Conservation (phyloP, 108 stramenopile genomes). For the Discostella stelligeroides region DNA sequence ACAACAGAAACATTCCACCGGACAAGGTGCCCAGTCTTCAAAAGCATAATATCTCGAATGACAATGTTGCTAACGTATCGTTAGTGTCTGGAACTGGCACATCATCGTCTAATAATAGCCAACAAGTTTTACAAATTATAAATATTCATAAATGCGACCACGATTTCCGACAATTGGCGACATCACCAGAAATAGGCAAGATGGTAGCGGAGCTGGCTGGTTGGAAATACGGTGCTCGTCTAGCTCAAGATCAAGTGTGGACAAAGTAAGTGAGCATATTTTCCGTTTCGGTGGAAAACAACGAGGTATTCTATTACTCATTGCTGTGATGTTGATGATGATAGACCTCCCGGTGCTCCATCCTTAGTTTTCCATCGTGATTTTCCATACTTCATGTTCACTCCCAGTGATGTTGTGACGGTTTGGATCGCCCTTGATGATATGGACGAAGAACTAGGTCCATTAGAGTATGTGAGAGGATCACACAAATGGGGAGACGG, state of each 20-base stretch:
- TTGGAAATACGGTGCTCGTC: conserved; percentile 69
- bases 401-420: conserved; percentile 70
- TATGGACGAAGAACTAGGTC: conserved; percentile 80
- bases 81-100: not conserved
- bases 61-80: not conserved
- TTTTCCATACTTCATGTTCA: conserved; percentile 86
- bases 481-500: conserved; percentile 79
- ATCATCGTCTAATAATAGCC: conserved; percentile 42
- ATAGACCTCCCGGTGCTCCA: conserved; percentile 64
- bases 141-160: conserved; percentile 80
- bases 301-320: not conserved
- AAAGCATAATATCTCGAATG: conserved; percentile 14
- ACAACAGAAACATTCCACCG: conserved; percentile 64
- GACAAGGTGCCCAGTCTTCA: conserved; percentile 66
- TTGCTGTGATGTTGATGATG: not conserved
- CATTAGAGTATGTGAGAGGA: conserved; percentile 74
- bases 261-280: conserved; percentile 46
- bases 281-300: not conserved
- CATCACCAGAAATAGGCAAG: conserved; percentile 45
- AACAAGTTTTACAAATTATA: conserved; percentile 81
- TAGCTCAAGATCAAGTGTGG: conserved; percentile 89
- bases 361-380: conserved; percentile 85
- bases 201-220: conserved; percentile 70
- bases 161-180: conserved; percentile 68
- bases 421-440: conserved; percentile 87